Base-by-base conservation (phyloP, 768 basidiomycete genomes). In the Pulveroboletus sp. region DNA sequence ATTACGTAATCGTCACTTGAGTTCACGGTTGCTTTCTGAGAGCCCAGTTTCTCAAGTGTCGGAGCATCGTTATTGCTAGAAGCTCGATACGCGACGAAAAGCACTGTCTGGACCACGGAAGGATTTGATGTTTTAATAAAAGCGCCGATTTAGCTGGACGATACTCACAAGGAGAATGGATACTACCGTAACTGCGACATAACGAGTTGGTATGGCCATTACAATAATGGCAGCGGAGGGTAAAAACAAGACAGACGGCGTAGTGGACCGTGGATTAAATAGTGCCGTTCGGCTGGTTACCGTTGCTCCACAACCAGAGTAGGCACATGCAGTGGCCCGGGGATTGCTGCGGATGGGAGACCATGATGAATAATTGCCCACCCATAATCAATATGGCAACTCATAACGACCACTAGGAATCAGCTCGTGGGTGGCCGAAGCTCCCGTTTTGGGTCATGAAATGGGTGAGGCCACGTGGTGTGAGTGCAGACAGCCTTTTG, bases 171-270 rank as follows among this genome's bases (percentile, higher is more conserved):
- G 13, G 32, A 65, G 20, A 42, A 43, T 34, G 14, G 46, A 16
- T 20, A 51, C 58, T 38, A 55, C 17, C 16, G 54, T n/a, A n/a
- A n/a, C n/a, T n/a, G n/a, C 23, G 29, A 58, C 52, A 57, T 64
- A 40, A 17, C 64, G 64, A 47, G 54, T 24, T 0, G 56, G 56
- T 45, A 64, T 37, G 17, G 45, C 45, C 60, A 62, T 64, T 35
- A 34, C 46, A 43, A 17, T 6, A 11, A 34, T 13, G 22, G 41
- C 20, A 17, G 29, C 5, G 6, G 30, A 37, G 24, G 14, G 36
- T 8, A 10, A 35, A 40, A 39, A 24, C 16, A 40, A 16, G 26
- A 22, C 16, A 6, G 32, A 23, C 9, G 17, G 20, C 9, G 16
- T 5, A 5, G 17, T 10, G 17, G 17, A 22, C 30, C 39, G 44